Base-by-base conservation (phyloP, 805 yeast species). In the Blastobotrys chiropterorum region DNA sequence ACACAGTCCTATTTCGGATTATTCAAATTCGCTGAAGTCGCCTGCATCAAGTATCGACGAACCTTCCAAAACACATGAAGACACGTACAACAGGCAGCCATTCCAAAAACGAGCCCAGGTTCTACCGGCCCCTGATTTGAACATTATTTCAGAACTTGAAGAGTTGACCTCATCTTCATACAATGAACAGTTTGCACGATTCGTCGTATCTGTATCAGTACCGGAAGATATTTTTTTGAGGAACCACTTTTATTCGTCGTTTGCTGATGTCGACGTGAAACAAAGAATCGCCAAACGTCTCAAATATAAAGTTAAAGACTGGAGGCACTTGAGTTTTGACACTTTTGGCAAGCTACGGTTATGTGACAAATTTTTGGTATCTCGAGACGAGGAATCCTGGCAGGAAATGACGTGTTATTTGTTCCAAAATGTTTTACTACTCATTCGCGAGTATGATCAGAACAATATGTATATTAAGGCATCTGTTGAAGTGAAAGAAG, bases 371-470 rank as follows among this genome's bases (percentile, higher is more conserved):
- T 49, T 57, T 30, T 8, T 22, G 14, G 49, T 56, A 2, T 56
- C 58, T 2, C n/a, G 53, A 17, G 58, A 56, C 47, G 13, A 31
- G 40, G 17, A 39, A 14, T 43, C 47, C 3, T 56, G 59, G 59
- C 54, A 56, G 46, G 49, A 46, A 7, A 48, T 53, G 40, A 44
- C 39, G 14, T 54, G 58, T 41, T 54, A 51, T 22, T 31, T 57
- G 47, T 56, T 54, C 42, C 52, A 55, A 5, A 30, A 38, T 7
- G 52, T 55, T n/a, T 50, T 57, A 3, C 21, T 56, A 5, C 44
- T 21, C 38, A 34, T 21, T 21, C 21, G 41, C 15, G 13, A 20
- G 5, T 16, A 38, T 34, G 44, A 44, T 5, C 47, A 40, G 19
- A 39, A 39, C 16, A 14, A 38, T 2, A 20, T 38, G 6, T 34